phyloP scores from a whole-genome alignment of 2,329 filamentous ascomycete species.

The Aspergillus fijiensis region DNA sequence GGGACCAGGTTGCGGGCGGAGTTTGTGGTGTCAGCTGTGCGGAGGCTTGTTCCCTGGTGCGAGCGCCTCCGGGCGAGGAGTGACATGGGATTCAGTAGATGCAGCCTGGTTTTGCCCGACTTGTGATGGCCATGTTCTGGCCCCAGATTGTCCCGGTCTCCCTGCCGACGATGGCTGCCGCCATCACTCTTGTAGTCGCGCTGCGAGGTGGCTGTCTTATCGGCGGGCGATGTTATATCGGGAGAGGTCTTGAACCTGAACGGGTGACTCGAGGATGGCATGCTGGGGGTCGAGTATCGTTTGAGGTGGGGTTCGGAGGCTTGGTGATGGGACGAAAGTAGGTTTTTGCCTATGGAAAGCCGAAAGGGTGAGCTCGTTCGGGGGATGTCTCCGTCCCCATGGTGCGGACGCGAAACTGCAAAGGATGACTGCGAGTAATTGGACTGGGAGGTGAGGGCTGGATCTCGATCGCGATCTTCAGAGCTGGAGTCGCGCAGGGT shows the following conservation, averaged over 20 bases:
- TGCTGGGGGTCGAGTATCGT: slow-evolving; percentile 27
- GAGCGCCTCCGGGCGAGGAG: slow-evolving; percentile 59
- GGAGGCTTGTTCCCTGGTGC: slow-evolving; percentile 49
- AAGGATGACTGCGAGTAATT: slow-evolving; percentile 30
- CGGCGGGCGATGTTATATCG: slow-evolving; percentile 24
- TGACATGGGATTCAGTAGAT: slow-evolving; percentile 61
- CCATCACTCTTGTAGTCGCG: slow-evolving; percentile 30
- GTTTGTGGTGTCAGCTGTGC: slow-evolving; percentile 53
- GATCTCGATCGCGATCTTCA: slow-evolving; percentile 26
- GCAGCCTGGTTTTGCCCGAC: slow-evolving; percentile 52
- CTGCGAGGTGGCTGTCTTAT: slow-evolving; percentile 23
- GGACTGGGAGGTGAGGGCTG: slow-evolving; percentile 23
- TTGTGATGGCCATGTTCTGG: slow-evolving; percentile 32
- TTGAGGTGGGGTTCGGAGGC: slow-evolving; percentile 27
- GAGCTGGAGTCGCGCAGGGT: slow-evolving; percentile 33
- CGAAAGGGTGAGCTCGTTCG: slow-evolving; percentile 39
- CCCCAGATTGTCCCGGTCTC: slow-evolving; percentile 28
- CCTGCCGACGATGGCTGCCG: slow-evolving; percentile 22
- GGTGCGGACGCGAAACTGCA: slow-evolving; percentile 21
- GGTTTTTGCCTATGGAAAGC: slow-evolving; percentile 35
- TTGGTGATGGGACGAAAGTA: slow-evolving; percentile 23
- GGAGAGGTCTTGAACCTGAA: slow-evolving; percentile 31
- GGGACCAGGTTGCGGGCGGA: slow-evolving; percentile 50
- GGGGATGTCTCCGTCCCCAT: slow-evolving; percentile 28
- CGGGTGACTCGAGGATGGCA: slow-evolving; percentile 22